A percentile compares a stretch with the other conserved stretches of the same genome.
Conservation (phyloP, 768 basidiomycete genomes). For the Boletus reticuloceps region DNA sequence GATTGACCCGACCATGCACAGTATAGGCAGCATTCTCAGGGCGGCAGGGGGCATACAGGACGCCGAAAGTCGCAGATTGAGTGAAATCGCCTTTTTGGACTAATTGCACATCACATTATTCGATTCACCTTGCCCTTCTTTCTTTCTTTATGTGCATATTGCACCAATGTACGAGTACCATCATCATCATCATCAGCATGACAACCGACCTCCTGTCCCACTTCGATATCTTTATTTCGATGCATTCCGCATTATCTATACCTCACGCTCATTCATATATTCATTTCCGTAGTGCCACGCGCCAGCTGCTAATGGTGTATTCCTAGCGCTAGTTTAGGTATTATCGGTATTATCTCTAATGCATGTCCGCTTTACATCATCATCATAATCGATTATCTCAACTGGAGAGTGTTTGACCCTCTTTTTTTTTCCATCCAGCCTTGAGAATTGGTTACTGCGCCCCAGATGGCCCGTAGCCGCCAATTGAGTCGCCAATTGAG, state of each 20-base stretch:
- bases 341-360: neutral
- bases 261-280: constrained; percentile 12
- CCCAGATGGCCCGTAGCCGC: too few species aligned
- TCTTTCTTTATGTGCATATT: constrained; percentile 1
- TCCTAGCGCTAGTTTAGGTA: neutral
- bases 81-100: constrained; percentile 67
- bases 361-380: neutral
- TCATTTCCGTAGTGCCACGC: constrained; percentile 6
- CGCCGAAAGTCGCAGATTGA: constrained; percentile 65
- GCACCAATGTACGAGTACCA: neutral
- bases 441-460: too few species aligned
- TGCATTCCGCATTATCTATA: neutral
- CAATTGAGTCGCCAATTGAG: too few species aligned
- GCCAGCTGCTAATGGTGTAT: constrained; percentile 4
- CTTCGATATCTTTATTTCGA: constrained; percentile 6
- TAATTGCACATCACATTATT: constrained; percentile 18
- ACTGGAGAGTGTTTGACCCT: too few species aligned
- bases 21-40: constrained; percentile 50
- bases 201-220: neutral
- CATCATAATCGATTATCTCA: too few species aligned
- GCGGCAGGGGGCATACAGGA: constrained; percentile 58
- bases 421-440: too few species aligned
- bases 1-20: constrained; percentile 60
- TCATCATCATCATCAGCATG: neutral
- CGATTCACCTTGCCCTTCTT: neutral